These are phyloP conservation scores for Stereocaulon alpinum DNA, from an alignment of 495 filamentous ascomycete genomes.

Conservation along the genomic window DNA sequence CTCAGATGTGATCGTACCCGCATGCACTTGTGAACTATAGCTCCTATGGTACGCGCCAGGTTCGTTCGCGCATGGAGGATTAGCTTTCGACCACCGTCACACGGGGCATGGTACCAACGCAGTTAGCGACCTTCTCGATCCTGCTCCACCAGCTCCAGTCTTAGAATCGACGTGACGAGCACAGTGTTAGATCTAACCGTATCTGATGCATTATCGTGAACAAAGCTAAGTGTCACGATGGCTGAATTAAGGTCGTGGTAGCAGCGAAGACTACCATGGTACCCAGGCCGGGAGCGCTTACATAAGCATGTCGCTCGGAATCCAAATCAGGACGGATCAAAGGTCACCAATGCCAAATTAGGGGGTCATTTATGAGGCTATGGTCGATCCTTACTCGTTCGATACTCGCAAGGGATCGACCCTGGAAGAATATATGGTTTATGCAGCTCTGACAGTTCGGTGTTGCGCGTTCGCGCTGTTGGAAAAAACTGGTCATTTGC, in stretches of 20 bases:
- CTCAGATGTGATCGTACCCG: conserved; percentile 9
- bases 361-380: not conserved
- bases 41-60: not conserved
- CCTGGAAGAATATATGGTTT: not conserved
- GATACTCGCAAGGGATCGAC: not conserved
- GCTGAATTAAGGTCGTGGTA: not conserved
- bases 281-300: no score
- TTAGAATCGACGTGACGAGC: not conserved
- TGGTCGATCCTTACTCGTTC: conserved; percentile 7
- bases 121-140: not conserved
- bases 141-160: not conserved
- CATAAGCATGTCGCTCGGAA: not conserved
- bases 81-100: not conserved
- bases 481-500: conserved; percentile 3
- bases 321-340: not conserved
- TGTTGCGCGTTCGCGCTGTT: not conserved
- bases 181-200: no score
- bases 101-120: conserved; percentile 3
- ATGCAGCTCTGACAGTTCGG: conserved; percentile 14
- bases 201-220: not conserved
- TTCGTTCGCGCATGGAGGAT: not conserved
- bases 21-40: conserved; percentile 2
- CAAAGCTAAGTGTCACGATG: not conserved
- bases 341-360: not conserved
- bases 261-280: not conserved